phyloP scores from a whole-genome alignment of 2,329 filamentous ascomycete genomes.

The Coniochaeta pulveracea region DNA sequence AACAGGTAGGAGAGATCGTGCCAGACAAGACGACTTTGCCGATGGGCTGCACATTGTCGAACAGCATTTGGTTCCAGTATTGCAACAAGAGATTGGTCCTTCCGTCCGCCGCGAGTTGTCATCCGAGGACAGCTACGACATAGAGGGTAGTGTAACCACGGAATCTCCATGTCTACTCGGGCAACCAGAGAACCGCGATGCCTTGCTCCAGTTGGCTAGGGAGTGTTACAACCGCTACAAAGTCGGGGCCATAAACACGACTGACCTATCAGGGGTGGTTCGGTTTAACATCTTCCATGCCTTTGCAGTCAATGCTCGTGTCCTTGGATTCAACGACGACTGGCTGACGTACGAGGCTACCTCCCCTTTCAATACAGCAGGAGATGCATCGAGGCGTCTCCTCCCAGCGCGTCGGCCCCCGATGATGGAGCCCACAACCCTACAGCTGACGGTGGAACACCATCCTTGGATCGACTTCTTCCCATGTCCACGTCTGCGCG shows the following conservation, averaged over 20 bases:
- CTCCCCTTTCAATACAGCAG: neutral
- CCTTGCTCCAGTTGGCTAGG: neutral
- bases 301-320: neutral
- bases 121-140: neutral
- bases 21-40: neutral
- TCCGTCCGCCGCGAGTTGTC: neutral
- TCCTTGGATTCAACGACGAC: neutral
- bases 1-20: no score
- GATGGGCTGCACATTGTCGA: neutral
- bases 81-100: neutral
- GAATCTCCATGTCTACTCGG: neutral
- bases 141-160: no score
- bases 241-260: constrained; percentile 1
- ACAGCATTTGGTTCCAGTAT: neutral
- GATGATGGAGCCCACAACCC: neutral
- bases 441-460: neutral
- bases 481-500: neutral
- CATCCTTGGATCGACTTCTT: constrained; percentile 3
- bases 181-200: neutral
- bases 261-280: neutral
- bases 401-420: neutral
- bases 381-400: neutral
- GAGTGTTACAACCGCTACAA: neutral
- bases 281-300: constrained; percentile 1
- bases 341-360: neutral